Base-by-base conservation (phyloP, 2,329 filamentous ascomycete genomes). In the Aphanoascus verrucosus region DNA sequence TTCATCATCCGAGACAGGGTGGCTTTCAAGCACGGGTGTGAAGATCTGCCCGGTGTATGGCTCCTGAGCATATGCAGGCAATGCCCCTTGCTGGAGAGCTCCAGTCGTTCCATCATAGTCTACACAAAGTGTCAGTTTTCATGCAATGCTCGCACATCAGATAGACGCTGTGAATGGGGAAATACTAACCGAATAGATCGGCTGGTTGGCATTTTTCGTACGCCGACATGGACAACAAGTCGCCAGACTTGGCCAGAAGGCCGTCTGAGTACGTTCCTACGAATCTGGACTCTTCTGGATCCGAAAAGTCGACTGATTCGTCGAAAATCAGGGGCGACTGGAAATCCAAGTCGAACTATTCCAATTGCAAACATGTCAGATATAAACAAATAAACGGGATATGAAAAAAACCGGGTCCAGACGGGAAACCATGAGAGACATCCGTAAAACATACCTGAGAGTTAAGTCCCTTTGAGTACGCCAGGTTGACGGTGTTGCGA, bases 121-220 rank as follows among this genome's bases (percentile, higher is more conserved):
- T 69, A 56, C 38, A 35, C 53, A 12, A n/a, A 34, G 8, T 23
- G 49, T 53, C 23, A 53, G 53, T 50, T 49, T 59, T 15, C 32
- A 42, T 40, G 32, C 42, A 54, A 12, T n/a, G n/a, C n/a, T n/a
- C n/a, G n/a, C n/a, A n/a, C n/a, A 38, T 19, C 38, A 52, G 51
- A 28, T 46, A 31, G 15, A 34, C 19, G 35, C 37, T n/a, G 14
- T 49, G 34, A 9, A 43, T n/a, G n/a, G 9, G 6, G 34, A 51
- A 56, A 56, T 55, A 83, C 88, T 74, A 76, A 94, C 89, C 86
- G 72, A 91, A 85, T 74, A 90, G 80, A 69, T 84, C 85, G 69
- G 84, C 77, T 71, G 83, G 77, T 69, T 85, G 82, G 55, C 81
- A 72, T 73, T 94, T 94, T 65, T 78, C 77, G 77, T 88, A 90